Evolutionary conservation across 768 basidiomycete species (phyloP).

Genomic region (Obba rivulosa): DNA sequence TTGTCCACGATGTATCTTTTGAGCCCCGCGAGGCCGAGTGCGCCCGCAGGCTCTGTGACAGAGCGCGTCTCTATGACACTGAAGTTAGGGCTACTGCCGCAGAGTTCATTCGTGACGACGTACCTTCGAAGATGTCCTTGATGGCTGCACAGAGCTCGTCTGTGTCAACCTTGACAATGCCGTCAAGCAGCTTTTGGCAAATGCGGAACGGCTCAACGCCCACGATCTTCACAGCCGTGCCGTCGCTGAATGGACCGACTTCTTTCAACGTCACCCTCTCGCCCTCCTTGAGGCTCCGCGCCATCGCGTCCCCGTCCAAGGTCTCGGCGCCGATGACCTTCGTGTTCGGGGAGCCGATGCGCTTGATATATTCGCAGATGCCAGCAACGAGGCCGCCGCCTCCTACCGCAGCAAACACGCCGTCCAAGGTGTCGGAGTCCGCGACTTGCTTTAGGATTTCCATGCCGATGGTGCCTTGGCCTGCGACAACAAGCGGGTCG

Average conservation of each 20-base stretch:
- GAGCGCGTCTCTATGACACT: constrained; percentile 76
- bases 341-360: constrained; percentile 80
- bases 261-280: constrained; percentile 80
- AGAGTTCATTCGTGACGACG: too few species aligned
- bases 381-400: constrained; percentile 94
- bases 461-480: constrained; percentile 92
- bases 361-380: constrained; percentile 86
- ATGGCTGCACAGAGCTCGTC: constrained; percentile 98
- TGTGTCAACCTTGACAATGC: constrained; percentile 80
- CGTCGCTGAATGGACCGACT: constrained; percentile 95
- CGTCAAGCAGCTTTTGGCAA: constrained; percentile 80
- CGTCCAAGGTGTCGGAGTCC: constrained; percentile 71
- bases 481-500: constrained; percentile 94
- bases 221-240: constrained; percentile 94
- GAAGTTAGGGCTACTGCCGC: neutral
- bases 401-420: constrained; percentile 86
- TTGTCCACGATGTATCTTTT: constrained; percentile 84
- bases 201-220: constrained; percentile 94
- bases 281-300: constrained; percentile 71
- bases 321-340: constrained; percentile 92
- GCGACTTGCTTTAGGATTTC: constrained; percentile 90
- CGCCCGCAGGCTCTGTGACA: constrained; percentile 94
- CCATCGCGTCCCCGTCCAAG: constrained; percentile 92
- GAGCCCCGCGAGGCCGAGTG: constrained; percentile 85
- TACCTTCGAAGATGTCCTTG: constrained; percentile 98